Conservation (phyloP, 805 yeast species). For the Pichia kluyveri region DNA sequence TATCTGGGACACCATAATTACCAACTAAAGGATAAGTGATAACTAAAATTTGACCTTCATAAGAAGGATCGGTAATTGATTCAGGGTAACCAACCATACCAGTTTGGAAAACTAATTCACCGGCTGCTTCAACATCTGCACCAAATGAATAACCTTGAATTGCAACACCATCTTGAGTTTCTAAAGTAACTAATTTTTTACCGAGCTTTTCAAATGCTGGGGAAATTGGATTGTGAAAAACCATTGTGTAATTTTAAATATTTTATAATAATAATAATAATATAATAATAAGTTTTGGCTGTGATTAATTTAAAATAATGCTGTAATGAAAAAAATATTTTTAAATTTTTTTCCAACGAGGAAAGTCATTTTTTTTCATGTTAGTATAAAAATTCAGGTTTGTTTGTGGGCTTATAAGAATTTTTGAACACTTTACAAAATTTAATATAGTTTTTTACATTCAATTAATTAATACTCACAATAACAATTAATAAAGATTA, state of each 20-base stretch:
- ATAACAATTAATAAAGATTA: background rate
- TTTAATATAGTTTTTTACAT: too few species aligned
- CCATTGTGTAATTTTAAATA: background rate
- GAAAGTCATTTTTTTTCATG: too few species aligned
- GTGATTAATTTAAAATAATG: background rate
- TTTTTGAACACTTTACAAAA: too few species aligned
- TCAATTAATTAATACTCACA: too few species aligned
- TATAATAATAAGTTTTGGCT: background rate
- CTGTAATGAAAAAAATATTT: background rate
- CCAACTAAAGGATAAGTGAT: conserved; percentile 96
- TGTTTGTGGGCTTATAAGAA: too few species aligned
- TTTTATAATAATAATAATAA: background rate
- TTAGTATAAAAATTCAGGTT: too few species aligned
- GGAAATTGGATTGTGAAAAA: conserved; percentile 72
- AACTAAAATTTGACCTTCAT: conserved; percentile 94
- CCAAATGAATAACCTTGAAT: conserved; percentile 97
- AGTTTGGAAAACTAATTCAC: conserved; percentile 98
- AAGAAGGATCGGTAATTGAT: conserved; percentile 95
- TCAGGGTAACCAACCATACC: conserved; percentile 99
- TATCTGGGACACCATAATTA: conserved; percentile 98
- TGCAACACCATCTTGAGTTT: conserved; percentile 76
- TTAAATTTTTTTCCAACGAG: background rate
- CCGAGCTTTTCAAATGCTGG: conserved; percentile 84
- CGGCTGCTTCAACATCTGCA: conserved; percentile 80
- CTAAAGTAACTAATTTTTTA: conserved; percentile 78